Evolutionary conservation across 1,284 basidiomycete species (phyloP), one percentile per base, ranked within the genome.

Genomic region (Trametes sp.): DNA sequence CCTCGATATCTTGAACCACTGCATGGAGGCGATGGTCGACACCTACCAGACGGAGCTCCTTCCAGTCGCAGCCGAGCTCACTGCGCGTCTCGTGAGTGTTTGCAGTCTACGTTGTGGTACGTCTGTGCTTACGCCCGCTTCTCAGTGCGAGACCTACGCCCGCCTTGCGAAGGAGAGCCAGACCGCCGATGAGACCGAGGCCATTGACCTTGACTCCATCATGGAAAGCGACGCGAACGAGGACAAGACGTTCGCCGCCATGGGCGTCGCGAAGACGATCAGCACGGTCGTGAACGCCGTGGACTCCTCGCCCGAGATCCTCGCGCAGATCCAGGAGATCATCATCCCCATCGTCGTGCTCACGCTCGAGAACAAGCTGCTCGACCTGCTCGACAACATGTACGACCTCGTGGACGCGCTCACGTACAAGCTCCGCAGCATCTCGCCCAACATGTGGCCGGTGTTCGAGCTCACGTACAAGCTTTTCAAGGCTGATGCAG

Each of bases 301-400:
- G 57, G 92, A 95, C 58, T 84, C 84, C 41, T 85, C 89, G 7
- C 85, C 86, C 2, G 92, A 94, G 66, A 92, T 94, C 52, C 80
- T 96, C 51, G 82, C 83, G 3, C 90, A 95, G 72, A 84, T 96
- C 23, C 93, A 96, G 74, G 88, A 91, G 68, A 87, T 93, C 57
- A 82, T 96, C 49, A 85, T 94, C 66, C 94, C 94, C 26, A 85
- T 92, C 66, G 87, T 97, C 63, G 78, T 82, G 9, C 89, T 87
- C 71, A 95, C 94, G 2, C 77, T 96, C 50, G 89, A 94, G 75
- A 82, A 85, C 70, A 89, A 89, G 73, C 72, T 90, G 28, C 79
- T 93, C 57, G 94, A 97, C 73, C 80, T 96, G 38, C 93, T 94
- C 73, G 94, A 96, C 77, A 93, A 94, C 73, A 88, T 93, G 81